Percentiles rank a stretch among this genome's conserved stretches.
phyloP scores from a whole-genome alignment of 306 rosid genomes.

The Clitoria ternatea region DNA sequence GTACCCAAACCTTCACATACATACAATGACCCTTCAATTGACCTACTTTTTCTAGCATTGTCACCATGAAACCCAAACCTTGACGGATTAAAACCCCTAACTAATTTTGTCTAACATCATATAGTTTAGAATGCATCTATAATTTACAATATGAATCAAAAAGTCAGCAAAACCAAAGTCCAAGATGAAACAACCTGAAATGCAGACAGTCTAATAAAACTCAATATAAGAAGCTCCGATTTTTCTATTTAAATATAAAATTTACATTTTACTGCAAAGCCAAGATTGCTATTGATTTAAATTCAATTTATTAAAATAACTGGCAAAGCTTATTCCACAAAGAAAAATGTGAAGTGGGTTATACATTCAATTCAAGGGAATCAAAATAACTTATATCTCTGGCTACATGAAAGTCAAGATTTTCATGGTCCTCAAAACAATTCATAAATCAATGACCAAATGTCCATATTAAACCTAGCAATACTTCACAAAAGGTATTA shows the following conservation, averaged over 20 bases:
- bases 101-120: too few relatives aligned
- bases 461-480: neutral
- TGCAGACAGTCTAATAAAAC: neutral
- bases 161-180: neutral
- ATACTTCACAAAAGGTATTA: neutral
- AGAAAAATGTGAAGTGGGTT: neutral
- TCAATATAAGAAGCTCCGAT: neutral
- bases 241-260: neutral
- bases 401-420: neutral
- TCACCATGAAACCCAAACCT: too few relatives aligned
- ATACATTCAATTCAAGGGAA: neutral
- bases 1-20: too few relatives aligned
- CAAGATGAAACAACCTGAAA: neutral
- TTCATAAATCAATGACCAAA: neutral
- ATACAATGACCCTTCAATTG: neutral
- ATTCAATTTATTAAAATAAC: neutral
- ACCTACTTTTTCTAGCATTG: neutral
- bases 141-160: neutral
- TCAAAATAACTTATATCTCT: neutral
- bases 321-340: neutral
- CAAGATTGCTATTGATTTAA: neutral
- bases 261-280: neutral
- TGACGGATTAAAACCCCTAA: neutral
- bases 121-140: neutral
- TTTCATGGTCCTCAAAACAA: constrained; percentile 7